Conservation (phyloP, 768 basidiomycete genomes). For the Rhodocollybia butyracea region DNA sequence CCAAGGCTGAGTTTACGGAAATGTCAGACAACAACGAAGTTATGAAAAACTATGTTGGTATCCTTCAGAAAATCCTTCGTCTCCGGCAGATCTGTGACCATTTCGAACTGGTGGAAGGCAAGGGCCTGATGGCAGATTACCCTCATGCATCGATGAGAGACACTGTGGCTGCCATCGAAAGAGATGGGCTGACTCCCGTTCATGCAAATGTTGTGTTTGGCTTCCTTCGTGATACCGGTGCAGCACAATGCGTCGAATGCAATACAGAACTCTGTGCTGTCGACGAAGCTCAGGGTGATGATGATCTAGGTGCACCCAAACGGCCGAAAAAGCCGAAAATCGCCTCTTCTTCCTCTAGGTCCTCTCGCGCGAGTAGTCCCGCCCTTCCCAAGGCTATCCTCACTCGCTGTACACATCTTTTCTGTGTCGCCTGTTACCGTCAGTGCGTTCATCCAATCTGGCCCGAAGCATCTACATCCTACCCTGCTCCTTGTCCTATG, state of each 20-base stretch:
- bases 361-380: slow-evolving; percentile 76
- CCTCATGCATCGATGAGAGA: slow-evolving; percentile 74
- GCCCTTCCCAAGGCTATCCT: slow-evolving; percentile 62
- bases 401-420: slow-evolving; percentile 93
- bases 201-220: slow-evolving; percentile 82
- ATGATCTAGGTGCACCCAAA: slow-evolving; percentile 45
- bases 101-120: slow-evolving; percentile 81
- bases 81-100: slow-evolving; percentile 98
- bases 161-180: slow-evolving; percentile 67
- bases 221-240: slow-evolving; percentile 83
- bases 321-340: slow-evolving; percentile 50
- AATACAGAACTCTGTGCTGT: slow-evolving; percentile 65
- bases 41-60: slow-evolving; percentile 98
- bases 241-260: slow-evolving; percentile 88
- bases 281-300: slow-evolving; percentile 47
- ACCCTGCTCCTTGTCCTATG: slow-evolving; percentile 58
- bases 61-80: slow-evolving; percentile 93
- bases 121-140: slow-evolving; percentile 42
- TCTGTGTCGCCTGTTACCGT: slow-evolving; percentile 85
- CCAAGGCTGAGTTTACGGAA: slow-evolving; percentile 88
- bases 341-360: slow-evolving; percentile 54
- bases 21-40: slow-evolving; percentile 87
- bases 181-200: slow-evolving; percentile 71
- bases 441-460: slow-evolving; percentile 74
- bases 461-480: slow-evolving; percentile 45